Evolutionary conservation across 495 filamentous ascomycete genomes (phyloP), one percentile per base, ranked within the genome.

Genomic region (Penicillium arizonense): DNA sequence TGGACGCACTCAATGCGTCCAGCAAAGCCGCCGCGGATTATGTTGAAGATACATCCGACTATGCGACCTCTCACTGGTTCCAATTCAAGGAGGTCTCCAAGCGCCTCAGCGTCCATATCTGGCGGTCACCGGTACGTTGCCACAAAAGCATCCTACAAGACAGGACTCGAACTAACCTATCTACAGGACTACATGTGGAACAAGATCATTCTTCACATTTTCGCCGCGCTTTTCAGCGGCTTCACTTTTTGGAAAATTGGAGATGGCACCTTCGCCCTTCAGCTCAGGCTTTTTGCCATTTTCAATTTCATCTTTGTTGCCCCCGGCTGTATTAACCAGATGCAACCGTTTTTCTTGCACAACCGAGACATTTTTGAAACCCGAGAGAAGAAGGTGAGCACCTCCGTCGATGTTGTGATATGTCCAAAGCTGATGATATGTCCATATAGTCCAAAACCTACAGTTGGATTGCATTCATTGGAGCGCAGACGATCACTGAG

Each of bases 261-360:
- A n/a, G 55, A 73, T n/a, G 71, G 69, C 6, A 61, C 70, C 4
- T 73, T 71, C 26, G 59, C 56, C 9, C 51, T 76, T 5, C 73
- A 76, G 34, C 48, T 73, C 5, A 61, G 69, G 42, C 53, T 74
- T 2, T 74, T 76, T 58, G 65, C 88, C 40, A 94, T 96, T 68
- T 90, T 84, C 79, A 82, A 86, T 40, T 82, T 89, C 10, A 77
- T 83, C 47, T 88, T 86, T 66, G 79, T 82, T 1, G 76, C 85
- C 3, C 88, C 92, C 51, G 90, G 90, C 30, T 84, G 94, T 37
- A 90, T 92, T 62, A 94, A 94, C 58, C 88, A 92, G 63, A 87
- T 93, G 74, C 93, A 95, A 62, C 77, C 85, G 47, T 86, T 96
- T 69, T 96, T 96, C 76, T 76, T 91, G 67, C 77, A 95, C 7